phyloP scores from a whole-genome alignment of 169 alveolate genomes.

The Eimeria praecox region DNA sequence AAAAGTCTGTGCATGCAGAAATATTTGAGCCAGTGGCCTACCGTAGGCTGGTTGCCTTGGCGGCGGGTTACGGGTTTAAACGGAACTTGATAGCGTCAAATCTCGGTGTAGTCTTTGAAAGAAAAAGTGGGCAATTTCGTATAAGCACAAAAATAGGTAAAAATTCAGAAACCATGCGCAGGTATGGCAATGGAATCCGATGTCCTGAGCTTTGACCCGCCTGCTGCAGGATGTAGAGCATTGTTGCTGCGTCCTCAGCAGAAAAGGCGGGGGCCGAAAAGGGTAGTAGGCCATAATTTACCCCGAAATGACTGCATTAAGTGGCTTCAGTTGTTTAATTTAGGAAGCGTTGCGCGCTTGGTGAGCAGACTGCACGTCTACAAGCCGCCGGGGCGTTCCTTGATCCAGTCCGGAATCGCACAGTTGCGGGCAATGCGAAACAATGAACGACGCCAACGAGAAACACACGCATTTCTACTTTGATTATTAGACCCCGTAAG shows the following conservation, averaged over 20 bases:
- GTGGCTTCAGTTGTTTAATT: background rate
- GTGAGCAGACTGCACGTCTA: background rate
- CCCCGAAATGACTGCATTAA: background rate
- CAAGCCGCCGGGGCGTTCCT: background rate
- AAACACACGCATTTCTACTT: background rate
- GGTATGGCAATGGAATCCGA: background rate
- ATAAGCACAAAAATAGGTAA: background rate
- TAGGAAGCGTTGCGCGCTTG: background rate
- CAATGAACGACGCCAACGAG: background rate
- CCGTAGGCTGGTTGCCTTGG: background rate
- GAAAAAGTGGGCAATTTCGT: background rate
- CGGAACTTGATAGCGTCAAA: background rate
- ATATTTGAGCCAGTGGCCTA: background rate
- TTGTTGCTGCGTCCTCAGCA: background rate
- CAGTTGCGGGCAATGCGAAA: background rate
- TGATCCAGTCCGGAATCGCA: background rate
- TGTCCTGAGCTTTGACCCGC: background rate
- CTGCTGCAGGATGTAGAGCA: background rate
- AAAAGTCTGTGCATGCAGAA: background rate
- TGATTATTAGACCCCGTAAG: background rate
- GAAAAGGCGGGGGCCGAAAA: background rate
- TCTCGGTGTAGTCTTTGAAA: background rate
- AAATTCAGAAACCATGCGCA: background rate
- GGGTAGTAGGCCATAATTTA: background rate
- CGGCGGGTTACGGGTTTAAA: background rate